These are phyloP conservation scores for Tephrocybe sp. DNA, from an alignment of 768 basidiomycete species.

Conservation along the genomic window DNA sequence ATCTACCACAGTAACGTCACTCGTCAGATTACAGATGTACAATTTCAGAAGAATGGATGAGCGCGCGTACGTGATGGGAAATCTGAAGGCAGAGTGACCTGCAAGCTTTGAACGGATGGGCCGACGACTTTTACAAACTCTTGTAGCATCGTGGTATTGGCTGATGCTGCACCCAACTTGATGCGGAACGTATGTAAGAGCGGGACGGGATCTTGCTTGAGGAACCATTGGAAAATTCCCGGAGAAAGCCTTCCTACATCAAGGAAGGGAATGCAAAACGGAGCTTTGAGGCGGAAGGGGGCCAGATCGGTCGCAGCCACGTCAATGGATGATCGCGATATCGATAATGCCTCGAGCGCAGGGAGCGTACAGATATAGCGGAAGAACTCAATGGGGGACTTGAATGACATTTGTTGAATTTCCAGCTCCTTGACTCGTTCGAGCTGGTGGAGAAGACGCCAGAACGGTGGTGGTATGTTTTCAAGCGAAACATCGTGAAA, in stretches of 20 bases:
- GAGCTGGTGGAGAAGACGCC: slow-evolving; percentile 24
- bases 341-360: slow-evolving; percentile 23
- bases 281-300: slow-evolving; percentile 11
- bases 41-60: background rate
- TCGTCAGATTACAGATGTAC: background rate
- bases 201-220: slow-evolving; percentile 23
- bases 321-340: slow-evolving; percentile 24
- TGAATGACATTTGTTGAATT: slow-evolving; percentile 22
- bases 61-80: slow-evolving; percentile 20
- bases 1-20: slow-evolving; percentile 10
- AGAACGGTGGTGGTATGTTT: slow-evolving; percentile 26
- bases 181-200: slow-evolving; percentile 21
- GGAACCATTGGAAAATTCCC: slow-evolving; percentile 24
- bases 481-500: slow-evolving; percentile 24
- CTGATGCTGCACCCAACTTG: slow-evolving; percentile 18
- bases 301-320: slow-evolving; percentile 9
- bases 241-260: slow-evolving; percentile 19
- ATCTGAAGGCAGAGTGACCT: slow-evolving; percentile 22
- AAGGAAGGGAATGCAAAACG: slow-evolving; percentile 20
- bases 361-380: slow-evolving; percentile 27
- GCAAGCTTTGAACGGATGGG: slow-evolving; percentile 21
- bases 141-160: slow-evolving; percentile 3
- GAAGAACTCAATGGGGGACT: slow-evolving; percentile 23
- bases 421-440: slow-evolving; percentile 25
- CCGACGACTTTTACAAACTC: slow-evolving; percentile 22